Evolutionary conservation across 306 rosid genomes (phyloP).

Genomic region (Quillaja saponaria): DNA sequence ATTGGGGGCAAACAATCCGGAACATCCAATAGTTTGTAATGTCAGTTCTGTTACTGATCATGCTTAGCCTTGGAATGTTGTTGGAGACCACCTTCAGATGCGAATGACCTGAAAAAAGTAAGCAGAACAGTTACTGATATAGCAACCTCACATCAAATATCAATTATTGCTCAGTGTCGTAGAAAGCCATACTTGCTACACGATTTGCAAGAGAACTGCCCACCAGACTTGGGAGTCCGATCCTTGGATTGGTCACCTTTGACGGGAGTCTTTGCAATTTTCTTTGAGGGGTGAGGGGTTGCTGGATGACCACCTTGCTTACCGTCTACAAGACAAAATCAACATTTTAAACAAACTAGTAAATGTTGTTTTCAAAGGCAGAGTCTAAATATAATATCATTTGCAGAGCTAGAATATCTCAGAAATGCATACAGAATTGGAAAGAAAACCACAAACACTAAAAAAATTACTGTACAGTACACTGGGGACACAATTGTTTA

Average conservation of each 20-base stretch:
- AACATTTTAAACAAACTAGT: too few species aligned
- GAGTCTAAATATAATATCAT: background rate
- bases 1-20: conserved; percentile 12
- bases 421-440: background rate
- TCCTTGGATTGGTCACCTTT: conserved; percentile 37
- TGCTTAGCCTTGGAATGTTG: conserved; percentile 89
- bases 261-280: conserved; percentile 54
- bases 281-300: conserved; percentile 86
- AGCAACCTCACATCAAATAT: background rate
- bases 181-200: conserved; percentile 59
- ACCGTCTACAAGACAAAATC: conserved; percentile 39
- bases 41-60: conserved; percentile 24
- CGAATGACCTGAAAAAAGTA: conserved; percentile 46
- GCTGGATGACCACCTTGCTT: conserved; percentile 67
- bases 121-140: background rate
- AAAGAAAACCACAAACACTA: background rate
- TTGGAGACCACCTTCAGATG: conserved; percentile 58
- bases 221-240: conserved; percentile 67
- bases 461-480: too few species aligned
- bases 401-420: too few species aligned
- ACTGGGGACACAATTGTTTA: too few species aligned
- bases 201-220: conserved; percentile 53
- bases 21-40: background rate
- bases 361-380: background rate
- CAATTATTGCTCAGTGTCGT: background rate